Percentiles rank a stretch among this genome's conserved stretches.
Conservation (phyloP, 2,329 filamentous ascomycete genomes). For the Curvularia spicifera region DNA sequence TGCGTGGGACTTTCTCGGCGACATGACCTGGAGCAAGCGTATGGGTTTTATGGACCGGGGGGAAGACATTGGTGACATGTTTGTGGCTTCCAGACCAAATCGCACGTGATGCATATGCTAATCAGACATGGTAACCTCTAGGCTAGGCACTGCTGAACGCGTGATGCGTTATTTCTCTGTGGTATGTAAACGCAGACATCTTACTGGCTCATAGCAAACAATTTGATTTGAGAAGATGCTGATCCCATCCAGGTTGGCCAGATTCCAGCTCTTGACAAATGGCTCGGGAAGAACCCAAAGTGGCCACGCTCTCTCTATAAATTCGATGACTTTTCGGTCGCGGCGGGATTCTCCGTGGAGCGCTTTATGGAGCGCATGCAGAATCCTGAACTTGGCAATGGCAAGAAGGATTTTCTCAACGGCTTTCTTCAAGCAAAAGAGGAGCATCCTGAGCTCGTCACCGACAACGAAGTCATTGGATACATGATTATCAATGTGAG, state of each 20-base stretch:
- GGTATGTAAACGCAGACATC: constrained; percentile 17
- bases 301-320: constrained; percentile 28
- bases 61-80: constrained; percentile 47
- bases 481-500: constrained; percentile 44
- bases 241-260: constrained; percentile 31
- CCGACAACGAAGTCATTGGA: constrained; percentile 39
- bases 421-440: constrained; percentile 31
- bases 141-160: constrained; percentile 46
- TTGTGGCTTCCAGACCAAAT: not conserved
- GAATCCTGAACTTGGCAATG: constrained; percentile 22
- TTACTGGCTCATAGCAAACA: not conserved
- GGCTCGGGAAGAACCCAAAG: constrained; percentile 32
- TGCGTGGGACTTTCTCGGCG: constrained; percentile 45
- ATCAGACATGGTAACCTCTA: not conserved
- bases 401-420: constrained; percentile 32
- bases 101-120: not conserved
- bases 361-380: constrained; percentile 33
- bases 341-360: constrained; percentile 28
- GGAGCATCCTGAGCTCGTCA: constrained; percentile 29
- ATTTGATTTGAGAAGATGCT: constrained; percentile 1
- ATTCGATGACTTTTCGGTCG: constrained; percentile 32
- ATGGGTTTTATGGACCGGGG: constrained; percentile 54
- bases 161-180: constrained; percentile 38
- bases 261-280: constrained; percentile 38
- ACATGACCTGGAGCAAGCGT: constrained; percentile 52